phyloP scores from a whole-genome alignment of 305 asterid species.

The Fraxinus floribunda region DNA sequence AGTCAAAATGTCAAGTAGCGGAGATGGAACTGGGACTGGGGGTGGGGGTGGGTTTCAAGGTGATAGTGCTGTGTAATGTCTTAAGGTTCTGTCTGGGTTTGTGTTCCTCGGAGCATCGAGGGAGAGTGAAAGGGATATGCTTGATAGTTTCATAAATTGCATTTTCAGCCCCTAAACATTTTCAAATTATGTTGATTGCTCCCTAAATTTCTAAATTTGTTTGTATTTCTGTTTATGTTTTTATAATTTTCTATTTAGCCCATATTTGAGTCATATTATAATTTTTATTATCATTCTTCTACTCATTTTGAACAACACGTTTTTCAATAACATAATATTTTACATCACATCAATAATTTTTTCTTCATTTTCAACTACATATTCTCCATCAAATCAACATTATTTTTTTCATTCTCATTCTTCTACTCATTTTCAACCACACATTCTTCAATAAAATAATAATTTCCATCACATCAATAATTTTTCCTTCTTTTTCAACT shows the following conservation, averaged over 20 bases:
- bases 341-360: no score
- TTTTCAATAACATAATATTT: no score
- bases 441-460: no score
- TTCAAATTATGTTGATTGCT: not conserved
- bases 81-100: not conserved
- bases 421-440: no score
- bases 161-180: conserved; percentile 3
- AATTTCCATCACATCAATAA: no score
- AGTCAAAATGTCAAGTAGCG: not conserved
- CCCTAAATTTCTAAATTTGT: not conserved
- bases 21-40: not conserved
- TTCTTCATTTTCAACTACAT: no score
- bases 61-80: not conserved
- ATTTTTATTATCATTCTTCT: no score
- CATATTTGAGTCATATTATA: no score
- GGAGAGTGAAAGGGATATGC: conserved; percentile 31
- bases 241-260: not conserved
- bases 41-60: not conserved
- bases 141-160: conserved; percentile 6
- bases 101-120: conserved; percentile 21
- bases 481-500: no score
- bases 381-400: no score
- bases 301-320: no score
- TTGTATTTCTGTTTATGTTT: not conserved
- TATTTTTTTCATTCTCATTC: no score